Evolutionary conservation across 73 alveolate species (phyloP).

Genomic region (Tetrahymena borealis): DNA sequence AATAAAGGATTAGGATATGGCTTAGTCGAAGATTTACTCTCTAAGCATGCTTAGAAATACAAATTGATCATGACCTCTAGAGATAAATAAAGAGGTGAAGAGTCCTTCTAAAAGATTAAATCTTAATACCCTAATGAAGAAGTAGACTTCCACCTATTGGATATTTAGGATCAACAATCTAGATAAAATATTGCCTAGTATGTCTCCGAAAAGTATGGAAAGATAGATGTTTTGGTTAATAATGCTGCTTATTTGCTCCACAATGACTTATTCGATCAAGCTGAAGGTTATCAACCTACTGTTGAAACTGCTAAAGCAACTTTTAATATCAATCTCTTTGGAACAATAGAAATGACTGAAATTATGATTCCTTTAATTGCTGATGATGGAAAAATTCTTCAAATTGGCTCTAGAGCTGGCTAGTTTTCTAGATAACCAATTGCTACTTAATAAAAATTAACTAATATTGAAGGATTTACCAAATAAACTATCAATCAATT

Average conservation of each 20-base stretch:
- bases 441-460: neutral
- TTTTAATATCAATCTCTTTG: slow-evolving; percentile 42
- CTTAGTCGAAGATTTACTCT: slow-evolving; percentile 17
- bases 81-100: slow-evolving; percentile 2
- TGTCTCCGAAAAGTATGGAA: slow-evolving; percentile 8
- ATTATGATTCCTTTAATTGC: slow-evolving; percentile 27
- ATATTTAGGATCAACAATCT: slow-evolving; percentile 13
- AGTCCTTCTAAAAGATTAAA: slow-evolving; percentile 7
- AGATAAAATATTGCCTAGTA: slow-evolving; percentile 7
- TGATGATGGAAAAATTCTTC: slow-evolving; percentile 37
- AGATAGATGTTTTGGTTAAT: slow-evolving; percentile 48
- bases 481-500: neutral
- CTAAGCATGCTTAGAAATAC: slow-evolving; percentile 3
- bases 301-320: slow-evolving; percentile 23
- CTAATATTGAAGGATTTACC: neutral
- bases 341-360: slow-evolving; percentile 38
- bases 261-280: neutral
- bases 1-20: slow-evolving; percentile 52
- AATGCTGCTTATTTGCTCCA: slow-evolving; percentile 39
- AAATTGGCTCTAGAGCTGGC: slow-evolving; percentile 37
- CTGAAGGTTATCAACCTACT: slow-evolving; percentile 12
- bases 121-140: slow-evolving; percentile 4
- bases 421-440: slow-evolving; percentile 13
- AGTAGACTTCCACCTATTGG: slow-evolving; percentile 27
- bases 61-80: slow-evolving; percentile 32